A percentile compares a stretch with the other conserved stretches of the same genome.
phyloP scores from a whole-genome alignment of 352 stramenopile species.

The Globisporangium nodosum region DNA sequence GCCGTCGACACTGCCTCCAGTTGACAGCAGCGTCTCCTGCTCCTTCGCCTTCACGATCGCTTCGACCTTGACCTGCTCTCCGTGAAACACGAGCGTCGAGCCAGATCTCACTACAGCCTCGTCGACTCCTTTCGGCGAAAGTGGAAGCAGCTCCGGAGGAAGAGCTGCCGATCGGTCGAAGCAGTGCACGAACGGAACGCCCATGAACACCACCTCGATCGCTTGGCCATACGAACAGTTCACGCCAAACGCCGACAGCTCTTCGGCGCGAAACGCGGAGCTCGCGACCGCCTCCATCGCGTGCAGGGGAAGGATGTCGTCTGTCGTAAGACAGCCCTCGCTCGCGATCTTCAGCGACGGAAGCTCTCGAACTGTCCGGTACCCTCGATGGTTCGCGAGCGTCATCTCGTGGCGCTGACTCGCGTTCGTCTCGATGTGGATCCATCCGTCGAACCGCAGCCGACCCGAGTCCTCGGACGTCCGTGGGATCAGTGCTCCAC shows the following conservation, averaged over 20 bases:
- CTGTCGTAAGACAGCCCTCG: conserved; percentile 21
- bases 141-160: conserved; percentile 14
- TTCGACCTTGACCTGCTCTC: neutral
- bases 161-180: neutral
- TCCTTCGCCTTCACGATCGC: neutral
- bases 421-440: conserved; percentile 17
- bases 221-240: conserved; percentile 18
- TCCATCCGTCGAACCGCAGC: conserved; percentile 35
- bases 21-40: neutral
- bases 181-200: conserved; percentile 18
- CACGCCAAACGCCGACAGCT: conserved; percentile 22
- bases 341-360: neutral
- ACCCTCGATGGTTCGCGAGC: conserved; percentile 37
- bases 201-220: conserved; percentile 32
- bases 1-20: neutral
- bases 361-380: conserved; percentile 8
- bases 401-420: conserved; percentile 21
- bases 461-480: conserved; percentile 28
- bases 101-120: neutral
- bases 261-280: conserved; percentile 22
- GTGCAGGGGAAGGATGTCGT: conserved; percentile 36
- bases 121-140: neutral
- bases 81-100: neutral
- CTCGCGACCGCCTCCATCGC: conserved; percentile 21
- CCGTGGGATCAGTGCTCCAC: conserved; percentile 20